A percentile compares a stretch with the other conserved stretches of the same genome.
Evolutionary conservation across 2,329 filamentous ascomycete species (phyloP).

Genomic region (Aspergillus carbonarius): DNA sequence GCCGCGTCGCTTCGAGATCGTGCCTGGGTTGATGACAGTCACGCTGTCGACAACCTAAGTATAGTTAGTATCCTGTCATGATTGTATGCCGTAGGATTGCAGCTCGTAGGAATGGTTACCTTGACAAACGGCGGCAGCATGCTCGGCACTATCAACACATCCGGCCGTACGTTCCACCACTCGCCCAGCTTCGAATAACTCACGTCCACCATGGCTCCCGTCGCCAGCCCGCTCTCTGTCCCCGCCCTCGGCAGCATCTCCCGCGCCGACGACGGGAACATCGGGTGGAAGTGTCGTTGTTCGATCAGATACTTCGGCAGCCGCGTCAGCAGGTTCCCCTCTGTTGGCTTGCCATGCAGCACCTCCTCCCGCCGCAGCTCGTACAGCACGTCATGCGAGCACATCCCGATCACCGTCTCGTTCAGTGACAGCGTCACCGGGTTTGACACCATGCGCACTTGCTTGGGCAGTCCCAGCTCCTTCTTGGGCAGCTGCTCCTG

Average conservation of each 20-base stretch:
- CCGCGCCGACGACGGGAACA: conserved; percentile 78
- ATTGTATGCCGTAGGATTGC: too few species aligned
- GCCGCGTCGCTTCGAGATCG: conserved; percentile 77
- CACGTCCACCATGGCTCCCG: conserved; percentile 77
- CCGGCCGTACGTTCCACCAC: conserved; percentile 81
- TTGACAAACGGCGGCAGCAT: conserved; percentile 82
- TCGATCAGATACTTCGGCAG: conserved; percentile 76
- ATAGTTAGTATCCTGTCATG: background rate
- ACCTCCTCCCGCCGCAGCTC: conserved; percentile 78
- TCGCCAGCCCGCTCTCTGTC: conserved; percentile 58
- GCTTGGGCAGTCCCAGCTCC: conserved; percentile 75
- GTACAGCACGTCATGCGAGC: conserved; percentile 78
- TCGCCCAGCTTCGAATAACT: conserved; percentile 86
- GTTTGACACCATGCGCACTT: conserved; percentile 77
- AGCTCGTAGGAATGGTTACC: conserved; percentile 51
- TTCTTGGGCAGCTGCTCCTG: conserved; percentile 69
- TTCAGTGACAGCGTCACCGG: conserved; percentile 88
- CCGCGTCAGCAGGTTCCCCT: conserved; percentile 66
- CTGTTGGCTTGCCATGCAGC: conserved; percentile 54
- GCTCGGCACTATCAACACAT: conserved; percentile 81
- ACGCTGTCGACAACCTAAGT: conserved; percentile 83
- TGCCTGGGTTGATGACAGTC: conserved; percentile 85
- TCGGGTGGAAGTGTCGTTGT: conserved; percentile 85
- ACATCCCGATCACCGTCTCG: conserved; percentile 78
- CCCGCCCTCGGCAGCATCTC: conserved; percentile 65